A percentile compares a stretch with the other conserved stretches of the same genome.
Evolutionary conservation across 2,329 filamentous ascomycete species (phyloP).

Genomic region (Exophiala sp.): DNA sequence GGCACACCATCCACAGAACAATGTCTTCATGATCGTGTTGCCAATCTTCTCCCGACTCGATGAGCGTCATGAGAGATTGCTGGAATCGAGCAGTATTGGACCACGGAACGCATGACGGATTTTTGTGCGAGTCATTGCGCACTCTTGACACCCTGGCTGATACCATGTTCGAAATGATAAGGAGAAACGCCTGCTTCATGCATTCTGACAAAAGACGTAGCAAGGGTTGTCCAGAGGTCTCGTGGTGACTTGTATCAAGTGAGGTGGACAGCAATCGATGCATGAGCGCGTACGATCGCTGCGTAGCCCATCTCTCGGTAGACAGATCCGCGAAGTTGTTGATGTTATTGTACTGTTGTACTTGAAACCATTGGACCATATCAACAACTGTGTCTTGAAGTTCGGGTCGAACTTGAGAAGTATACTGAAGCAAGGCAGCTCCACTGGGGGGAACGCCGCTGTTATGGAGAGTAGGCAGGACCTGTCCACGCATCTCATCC

Average conservation of each 20-base stretch:
- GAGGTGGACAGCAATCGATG: conserved; percentile 15
- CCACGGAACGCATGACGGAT: conserved; percentile 5
- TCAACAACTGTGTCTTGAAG: conserved; percentile 6
- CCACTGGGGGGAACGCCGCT: conserved; percentile 11
- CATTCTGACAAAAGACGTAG: conserved; percentile 8
- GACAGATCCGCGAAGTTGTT: conserved; percentile 4
- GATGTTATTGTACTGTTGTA: conserved; percentile 11
- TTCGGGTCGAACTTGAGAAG: background rate
- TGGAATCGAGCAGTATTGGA: conserved; percentile 3
- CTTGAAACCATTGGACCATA: conserved; percentile 18
- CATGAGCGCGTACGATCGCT: conserved; percentile 7
- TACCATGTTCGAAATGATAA: conserved; percentile 8
- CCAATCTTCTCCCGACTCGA: conserved; percentile 3
- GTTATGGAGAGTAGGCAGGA: conserved; percentile 7
- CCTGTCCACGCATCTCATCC: conserved; percentile 4
- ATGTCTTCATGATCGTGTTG: conserved; percentile 10
- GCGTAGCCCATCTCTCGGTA: conserved; percentile 8
- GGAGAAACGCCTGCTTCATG: conserved; percentile 13
- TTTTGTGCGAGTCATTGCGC: background rate
- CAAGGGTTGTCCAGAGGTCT: background rate
- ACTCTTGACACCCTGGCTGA: background rate
- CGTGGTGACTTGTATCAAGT: background rate
- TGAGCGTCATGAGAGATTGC: background rate
- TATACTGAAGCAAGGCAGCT: conserved; percentile 7
- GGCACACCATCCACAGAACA: conserved; percentile 16